Base-by-base conservation (phyloP, 2,329 filamentous ascomycete genomes). In the Remersonia thermophila region DNA sequence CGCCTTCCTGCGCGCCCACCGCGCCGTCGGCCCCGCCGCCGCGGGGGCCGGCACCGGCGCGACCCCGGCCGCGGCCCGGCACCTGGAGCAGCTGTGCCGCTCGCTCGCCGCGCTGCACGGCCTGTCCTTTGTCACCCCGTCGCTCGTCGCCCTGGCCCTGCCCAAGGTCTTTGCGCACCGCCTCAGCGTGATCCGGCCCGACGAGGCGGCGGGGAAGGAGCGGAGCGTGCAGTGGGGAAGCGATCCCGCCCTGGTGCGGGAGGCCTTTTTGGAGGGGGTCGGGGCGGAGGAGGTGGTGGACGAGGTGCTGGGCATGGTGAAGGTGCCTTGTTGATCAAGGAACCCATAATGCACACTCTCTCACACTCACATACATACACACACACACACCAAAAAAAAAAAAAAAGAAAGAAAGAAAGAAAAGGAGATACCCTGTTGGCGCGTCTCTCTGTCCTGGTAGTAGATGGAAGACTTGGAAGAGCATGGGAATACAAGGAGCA, bases 201-300 rank as follows among this genome's bases (percentile, higher is more conserved):
- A 23, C 20, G 9, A 23, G 0, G 15, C 61, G 1, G 70, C 83
- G 1, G 70, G 75, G 42, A 73, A 77, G 39, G 91, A 96, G 61
- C 70, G 86, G 32, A 95, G 86, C 55, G 71, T 94, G 64, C 84
- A 94, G 55, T 98, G 93, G 77, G 91, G 91, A 0, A 95, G 89
- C 55, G 77, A 81, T 36, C 47, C 80, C 0, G 66, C 70, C 20
- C 81, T 82, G 3, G 73, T 95, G 2, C 66, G 71, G 44, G 66
- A 69, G 12, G 47, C 86, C 33, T 59, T 95, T 2, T 73, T 80
- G 23, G 71, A 63, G 5, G 54, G 79, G 8, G 67, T 68, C 1
- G 20, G 16, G 3, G 65, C 73, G 0, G 74, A 79, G 45, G 70
- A 75, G 29, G 68, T 82, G 3, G 66, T 82, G 27, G 75, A 80